Evolutionary conservation across 202 grass and related monocot genomes (phyloP).

Genomic region (Brachypodium distachyon): DNA sequence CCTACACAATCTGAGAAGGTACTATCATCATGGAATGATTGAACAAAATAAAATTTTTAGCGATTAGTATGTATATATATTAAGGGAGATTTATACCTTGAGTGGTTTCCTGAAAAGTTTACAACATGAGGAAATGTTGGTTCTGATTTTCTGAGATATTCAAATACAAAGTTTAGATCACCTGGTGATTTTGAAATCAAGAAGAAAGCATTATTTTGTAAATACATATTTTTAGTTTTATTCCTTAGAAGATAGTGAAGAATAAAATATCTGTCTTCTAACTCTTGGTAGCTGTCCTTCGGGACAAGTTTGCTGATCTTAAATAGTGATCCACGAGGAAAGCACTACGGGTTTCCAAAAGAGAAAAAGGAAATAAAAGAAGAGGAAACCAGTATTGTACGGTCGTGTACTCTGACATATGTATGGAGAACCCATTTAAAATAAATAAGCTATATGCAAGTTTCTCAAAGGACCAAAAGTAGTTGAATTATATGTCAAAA

Average conservation of each 20-base stretch:
- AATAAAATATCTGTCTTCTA: background rate
- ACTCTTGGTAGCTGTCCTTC: background rate
- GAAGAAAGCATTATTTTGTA: background rate
- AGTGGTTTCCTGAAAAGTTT: background rate
- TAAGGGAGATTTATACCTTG: background rate
- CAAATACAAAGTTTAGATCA: background rate
- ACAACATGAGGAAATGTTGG: background rate
- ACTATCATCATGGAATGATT: background rate
- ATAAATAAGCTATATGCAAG: background rate
- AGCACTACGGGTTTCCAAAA: background rate
- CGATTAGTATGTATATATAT: background rate
- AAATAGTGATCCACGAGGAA: background rate
- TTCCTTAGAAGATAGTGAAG: background rate
- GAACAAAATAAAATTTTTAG: background rate
- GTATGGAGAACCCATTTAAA: background rate
- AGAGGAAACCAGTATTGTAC: background rate
- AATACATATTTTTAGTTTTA: background rate
- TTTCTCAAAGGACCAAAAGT: background rate
- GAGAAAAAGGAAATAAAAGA: background rate
- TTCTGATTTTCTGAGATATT: background rate
- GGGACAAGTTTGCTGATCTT: background rate
- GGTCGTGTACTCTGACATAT: background rate
- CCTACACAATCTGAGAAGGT: background rate
- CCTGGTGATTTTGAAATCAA: background rate
- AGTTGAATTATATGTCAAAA: background rate